Conservation (phyloP, 805 yeast genomes). For the Pichia manshurica region DNA sequence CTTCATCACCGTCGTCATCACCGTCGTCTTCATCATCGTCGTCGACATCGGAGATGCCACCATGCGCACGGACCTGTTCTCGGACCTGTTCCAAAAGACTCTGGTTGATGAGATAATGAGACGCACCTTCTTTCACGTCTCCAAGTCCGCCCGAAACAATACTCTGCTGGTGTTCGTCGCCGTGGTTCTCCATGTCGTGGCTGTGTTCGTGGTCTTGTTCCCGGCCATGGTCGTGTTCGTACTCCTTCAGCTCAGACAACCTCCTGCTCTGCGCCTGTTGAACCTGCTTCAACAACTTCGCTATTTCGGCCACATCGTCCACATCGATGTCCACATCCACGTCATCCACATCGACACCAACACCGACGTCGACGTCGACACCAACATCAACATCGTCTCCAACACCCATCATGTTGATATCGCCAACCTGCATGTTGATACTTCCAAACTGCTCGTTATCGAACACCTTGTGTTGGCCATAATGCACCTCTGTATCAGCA, state of each 20-base stretch:
- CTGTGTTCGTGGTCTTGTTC: not conserved
- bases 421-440: slow-evolving; percentile 2
- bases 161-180: too few species aligned
- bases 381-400: slow-evolving; percentile 5
- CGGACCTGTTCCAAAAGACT: slow-evolving; percentile 10
- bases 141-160: too few species aligned
- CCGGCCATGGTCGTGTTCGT: not conserved
- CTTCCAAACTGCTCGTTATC: slow-evolving; percentile 1
- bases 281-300: slow-evolving; percentile 15
- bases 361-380: slow-evolving; percentile 4
- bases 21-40: not conserved
- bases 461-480: not conserved
- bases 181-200: slow-evolving; percentile 1
- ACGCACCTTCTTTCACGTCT: slow-evolving; percentile 6
- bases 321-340: slow-evolving; percentile 9
- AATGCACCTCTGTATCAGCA: not conserved
- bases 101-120: slow-evolving; percentile 3
- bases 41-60: not conserved
- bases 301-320: slow-evolving; percentile 17
- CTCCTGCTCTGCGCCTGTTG: slow-evolving; percentile 12
- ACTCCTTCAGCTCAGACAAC: not conserved
- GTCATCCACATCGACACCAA: slow-evolving; percentile 1
- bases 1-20: too few species aligned
- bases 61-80: slow-evolving; percentile 5
- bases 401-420: slow-evolving; percentile 1